These are phyloP conservation scores for Candida ipomoeae DNA, from an alignment of 805 yeast species.

Conservation along the genomic window DNA sequence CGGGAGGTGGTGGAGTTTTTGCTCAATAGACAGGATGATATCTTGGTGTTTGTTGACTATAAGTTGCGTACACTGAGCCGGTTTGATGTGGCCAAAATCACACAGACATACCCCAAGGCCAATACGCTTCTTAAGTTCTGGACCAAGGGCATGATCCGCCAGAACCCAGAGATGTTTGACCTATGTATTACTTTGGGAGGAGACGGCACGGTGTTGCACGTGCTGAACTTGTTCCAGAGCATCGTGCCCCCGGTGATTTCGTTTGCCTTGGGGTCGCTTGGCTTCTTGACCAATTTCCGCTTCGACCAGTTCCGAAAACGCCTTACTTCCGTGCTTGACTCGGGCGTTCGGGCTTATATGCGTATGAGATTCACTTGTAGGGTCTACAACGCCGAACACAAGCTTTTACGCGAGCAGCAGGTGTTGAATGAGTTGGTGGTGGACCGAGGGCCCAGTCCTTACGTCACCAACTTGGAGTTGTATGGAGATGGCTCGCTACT, in stretches of 20 bases:
- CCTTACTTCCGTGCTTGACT: constrained; percentile 53
- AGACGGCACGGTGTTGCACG: constrained; percentile 44
- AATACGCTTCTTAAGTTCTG: constrained; percentile 56
- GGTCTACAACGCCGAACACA: constrained; percentile 51
- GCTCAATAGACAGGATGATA: constrained; percentile 35
- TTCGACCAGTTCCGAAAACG: constrained; percentile 66
- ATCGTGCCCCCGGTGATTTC: constrained; percentile 46
- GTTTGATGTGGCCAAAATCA: constrained; percentile 56
- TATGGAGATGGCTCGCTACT: constrained; percentile 82
- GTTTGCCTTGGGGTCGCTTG: constrained; percentile 42
- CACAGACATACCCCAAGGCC: constrained; percentile 45
- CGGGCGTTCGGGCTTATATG: constrained; percentile 71
- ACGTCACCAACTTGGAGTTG: constrained; percentile 81
- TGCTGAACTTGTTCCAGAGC: constrained; percentile 39
- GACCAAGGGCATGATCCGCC: constrained; percentile 55
- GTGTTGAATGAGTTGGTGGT: constrained; percentile 86
- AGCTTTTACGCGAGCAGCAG: constrained; percentile 60
- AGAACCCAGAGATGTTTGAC: constrained; percentile 39
- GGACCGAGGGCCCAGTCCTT: constrained; percentile 93
- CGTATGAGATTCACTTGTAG: constrained; percentile 87
- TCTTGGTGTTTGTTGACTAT: constrained; percentile 67
- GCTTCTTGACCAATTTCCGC: constrained; percentile 66
- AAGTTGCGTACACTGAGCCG: constrained; percentile 57
- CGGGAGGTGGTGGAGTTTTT: constrained; percentile 80
- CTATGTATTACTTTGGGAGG: constrained; percentile 45